A percentile compares a stretch with the other conserved stretches of the same genome.
These are phyloP conservation scores for Paraleonurus japonicus DNA, from an alignment of 257 asterid species.

Conservation along the genomic window DNA sequence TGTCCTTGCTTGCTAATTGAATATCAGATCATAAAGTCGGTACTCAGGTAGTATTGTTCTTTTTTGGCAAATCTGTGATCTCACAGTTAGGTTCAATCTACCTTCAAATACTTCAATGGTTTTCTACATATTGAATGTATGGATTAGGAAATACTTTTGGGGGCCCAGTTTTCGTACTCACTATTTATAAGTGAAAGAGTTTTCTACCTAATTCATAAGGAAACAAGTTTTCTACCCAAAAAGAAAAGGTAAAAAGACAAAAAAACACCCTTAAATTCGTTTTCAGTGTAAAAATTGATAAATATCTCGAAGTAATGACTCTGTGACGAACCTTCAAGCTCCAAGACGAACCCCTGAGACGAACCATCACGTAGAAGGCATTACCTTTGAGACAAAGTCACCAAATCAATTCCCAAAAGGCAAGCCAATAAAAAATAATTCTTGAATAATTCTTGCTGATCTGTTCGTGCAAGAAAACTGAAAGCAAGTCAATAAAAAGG, in stretches of 20 bases:
- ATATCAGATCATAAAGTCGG: constrained; percentile 5
- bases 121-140: not conserved
- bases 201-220: not conserved
- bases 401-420: not conserved
- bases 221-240: not conserved
- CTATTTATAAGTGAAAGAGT: not conserved
- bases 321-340: not conserved
- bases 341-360: not conserved
- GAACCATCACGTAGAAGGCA: not conserved
- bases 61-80: not conserved
- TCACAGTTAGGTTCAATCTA: not conserved
- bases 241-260: not conserved
- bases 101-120: not conserved
- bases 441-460: not conserved
- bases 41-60: not conserved
- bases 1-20: not conserved
- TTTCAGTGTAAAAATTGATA: not conserved
- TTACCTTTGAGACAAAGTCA: not conserved
- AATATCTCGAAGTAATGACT: not conserved
- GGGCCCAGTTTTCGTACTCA: not conserved
- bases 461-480: not conserved
- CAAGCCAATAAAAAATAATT: not conserved
- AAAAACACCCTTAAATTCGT: not conserved
- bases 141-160: not conserved
- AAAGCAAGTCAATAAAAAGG: not conserved